phyloP scores from a whole-genome alignment of 2,329 filamentous ascomycete genomes.

The Claviceps lovelessii region DNA sequence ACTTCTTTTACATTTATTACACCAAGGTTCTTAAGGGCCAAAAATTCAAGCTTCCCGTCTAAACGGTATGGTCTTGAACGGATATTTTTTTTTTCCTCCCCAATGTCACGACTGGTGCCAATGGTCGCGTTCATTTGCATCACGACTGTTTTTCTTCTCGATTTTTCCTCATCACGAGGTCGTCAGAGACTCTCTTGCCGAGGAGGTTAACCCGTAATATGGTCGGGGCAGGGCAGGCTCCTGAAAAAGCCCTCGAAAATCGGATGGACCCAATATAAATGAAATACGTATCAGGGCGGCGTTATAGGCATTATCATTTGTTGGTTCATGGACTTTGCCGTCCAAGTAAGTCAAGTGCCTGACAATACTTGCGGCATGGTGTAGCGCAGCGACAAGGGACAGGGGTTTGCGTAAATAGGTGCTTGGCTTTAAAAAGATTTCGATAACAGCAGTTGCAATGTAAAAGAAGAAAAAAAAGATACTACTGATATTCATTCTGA shows the following conservation, averaged over 20 bases:
- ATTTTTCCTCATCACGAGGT: neutral
- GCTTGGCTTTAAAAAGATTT: neutral
- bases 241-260: neutral
- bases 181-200: neutral
- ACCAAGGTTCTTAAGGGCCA: slow-evolving; percentile 84
- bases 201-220: neutral
- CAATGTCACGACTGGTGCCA: neutral
- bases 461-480: neutral
- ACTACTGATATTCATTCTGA: neutral
- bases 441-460: neutral
- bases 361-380: neutral
- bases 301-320: slow-evolving; percentile 1
- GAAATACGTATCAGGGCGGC: slow-evolving; percentile 1
- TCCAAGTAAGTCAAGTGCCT: neutral
- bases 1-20: slow-evolving; percentile 99
- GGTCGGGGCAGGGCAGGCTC: neutral
- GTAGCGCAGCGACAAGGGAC: neutral
- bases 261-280: neutral
- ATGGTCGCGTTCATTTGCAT: neutral
- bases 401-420: neutral
- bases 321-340: neutral
- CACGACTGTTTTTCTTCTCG: neutral
- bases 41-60: slow-evolving; percentile 77
- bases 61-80: slow-evolving; percentile 24
- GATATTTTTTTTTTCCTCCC: neutral